Percentiles rank a stretch among this genome's conserved stretches.
These are phyloP conservation scores for Fusarium bactridioides DNA, from an alignment of 2,329 filamentous ascomycete genomes.

Conservation along the genomic window DNA sequence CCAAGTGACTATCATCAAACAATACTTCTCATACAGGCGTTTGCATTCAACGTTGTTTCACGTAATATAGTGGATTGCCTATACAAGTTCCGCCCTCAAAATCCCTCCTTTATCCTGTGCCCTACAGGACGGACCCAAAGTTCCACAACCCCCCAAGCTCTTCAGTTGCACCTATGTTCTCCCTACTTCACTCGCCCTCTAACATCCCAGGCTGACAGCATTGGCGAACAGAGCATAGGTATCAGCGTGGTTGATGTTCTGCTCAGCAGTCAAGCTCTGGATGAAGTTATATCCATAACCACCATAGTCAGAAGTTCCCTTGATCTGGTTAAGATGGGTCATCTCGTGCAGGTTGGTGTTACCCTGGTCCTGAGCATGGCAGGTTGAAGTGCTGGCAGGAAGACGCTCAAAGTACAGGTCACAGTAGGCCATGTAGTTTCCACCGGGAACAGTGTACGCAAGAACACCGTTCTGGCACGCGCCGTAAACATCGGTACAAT, in stretches of 20 bases:
- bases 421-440: slow-evolving; percentile 68
- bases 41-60: neutral
- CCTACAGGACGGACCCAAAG: neutral
- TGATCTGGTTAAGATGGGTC: slow-evolving; percentile 66
- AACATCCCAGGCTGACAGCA: slow-evolving; percentile 48
- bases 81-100: neutral
- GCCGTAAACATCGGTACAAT: slow-evolving; percentile 65
- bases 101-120: neutral
- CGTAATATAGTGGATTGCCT: neutral
- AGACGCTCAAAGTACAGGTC: slow-evolving; percentile 65
- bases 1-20: neutral
- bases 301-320: slow-evolving; percentile 66
- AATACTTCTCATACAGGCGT: neutral
- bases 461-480: slow-evolving; percentile 61
- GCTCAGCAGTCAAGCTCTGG: slow-evolving; percentile 51
- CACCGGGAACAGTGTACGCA: slow-evolving; percentile 67
- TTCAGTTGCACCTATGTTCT: neutral
- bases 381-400: slow-evolving; percentile 56
- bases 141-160: neutral
- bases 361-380: slow-evolving; percentile 71
- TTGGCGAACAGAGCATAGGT: slow-evolving; percentile 46
- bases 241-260: slow-evolving; percentile 72
- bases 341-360: slow-evolving; percentile 72
- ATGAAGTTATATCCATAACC: slow-evolving; percentile 66
- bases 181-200: neutral